phyloP scores from a whole-genome alignment of 202 grass and related monocot species.

The Schoenoplectus tabernaemontani region DNA sequence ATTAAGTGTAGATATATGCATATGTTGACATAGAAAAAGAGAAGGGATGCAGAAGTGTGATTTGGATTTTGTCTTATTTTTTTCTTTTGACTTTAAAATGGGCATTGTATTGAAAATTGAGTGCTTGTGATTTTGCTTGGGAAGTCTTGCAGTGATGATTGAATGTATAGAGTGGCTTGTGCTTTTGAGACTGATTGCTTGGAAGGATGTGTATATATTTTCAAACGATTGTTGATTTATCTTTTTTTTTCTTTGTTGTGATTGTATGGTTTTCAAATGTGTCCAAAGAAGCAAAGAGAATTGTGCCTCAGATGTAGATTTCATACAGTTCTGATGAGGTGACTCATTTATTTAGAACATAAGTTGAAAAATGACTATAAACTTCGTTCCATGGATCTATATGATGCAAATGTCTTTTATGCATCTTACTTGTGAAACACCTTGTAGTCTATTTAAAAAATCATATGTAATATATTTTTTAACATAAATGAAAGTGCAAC shows the following conservation, averaged over 20 bases:
- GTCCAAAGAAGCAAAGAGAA: too few relatives aligned
- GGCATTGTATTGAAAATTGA: neutral
- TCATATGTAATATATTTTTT: neutral
- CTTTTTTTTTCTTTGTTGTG: neutral
- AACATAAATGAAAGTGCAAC: neutral
- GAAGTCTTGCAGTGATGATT: neutral
- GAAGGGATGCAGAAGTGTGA: neutral
- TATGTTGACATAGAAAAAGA: neutral
- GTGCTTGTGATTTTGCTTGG: neutral
- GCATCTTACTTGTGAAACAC: too few relatives aligned
- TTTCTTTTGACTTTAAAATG: neutral
- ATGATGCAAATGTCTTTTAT: too few relatives aligned
- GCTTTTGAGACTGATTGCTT: neutral
- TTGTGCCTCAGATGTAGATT: neutral
- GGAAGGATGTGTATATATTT: neutral
- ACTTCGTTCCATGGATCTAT: too few relatives aligned
- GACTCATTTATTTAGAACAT: neutral
- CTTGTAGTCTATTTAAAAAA: too few relatives aligned
- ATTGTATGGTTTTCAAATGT: too few relatives aligned
- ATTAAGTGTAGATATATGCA: slow-evolving; percentile 3
- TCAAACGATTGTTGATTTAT: neutral
- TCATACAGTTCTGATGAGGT: neutral
- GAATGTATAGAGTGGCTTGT: neutral
- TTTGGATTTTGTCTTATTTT: too few relatives aligned
- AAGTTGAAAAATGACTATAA: too few relatives aligned